phyloP scores from a whole-genome alignment of 495 filamentous ascomycete species.

The Cladorrhinum samala region DNA sequence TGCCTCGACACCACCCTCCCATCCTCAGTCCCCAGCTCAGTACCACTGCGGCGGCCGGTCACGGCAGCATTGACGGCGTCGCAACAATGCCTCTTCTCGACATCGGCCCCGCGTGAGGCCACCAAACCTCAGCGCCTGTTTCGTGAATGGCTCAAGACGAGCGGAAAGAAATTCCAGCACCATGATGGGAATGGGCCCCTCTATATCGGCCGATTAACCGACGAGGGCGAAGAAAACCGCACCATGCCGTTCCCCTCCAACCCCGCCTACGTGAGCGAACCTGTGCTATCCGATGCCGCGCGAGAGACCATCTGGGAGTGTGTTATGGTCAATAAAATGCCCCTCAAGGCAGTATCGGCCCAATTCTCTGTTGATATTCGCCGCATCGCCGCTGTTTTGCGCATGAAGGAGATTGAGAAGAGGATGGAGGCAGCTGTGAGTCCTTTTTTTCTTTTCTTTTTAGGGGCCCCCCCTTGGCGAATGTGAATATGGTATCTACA shows the following conservation, averaged over 20 bases:
- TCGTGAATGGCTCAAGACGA: conserved; percentile 11
- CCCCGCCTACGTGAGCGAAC: conserved; percentile 58
- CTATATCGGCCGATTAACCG: too few species aligned
- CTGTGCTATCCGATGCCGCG: conserved; percentile 69
- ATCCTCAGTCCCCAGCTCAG: not conserved
- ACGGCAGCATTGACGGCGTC: not conserved
- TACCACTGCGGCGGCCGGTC: conserved; percentile 4
- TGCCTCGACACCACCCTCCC: conserved; percentile 12
- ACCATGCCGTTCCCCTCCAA: conserved; percentile 70
- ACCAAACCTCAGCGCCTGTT: conserved; percentile 16
- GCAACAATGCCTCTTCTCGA: conserved; percentile 16
- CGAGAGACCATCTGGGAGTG: conserved; percentile 67
- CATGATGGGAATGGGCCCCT: conserved; percentile 3
- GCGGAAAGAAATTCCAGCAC: conserved; percentile 3
- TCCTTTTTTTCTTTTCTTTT: conserved; percentile 21
- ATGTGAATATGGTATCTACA: conserved; percentile 14
- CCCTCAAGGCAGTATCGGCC: conserved; percentile 72
- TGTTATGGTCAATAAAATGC: conserved; percentile 57
- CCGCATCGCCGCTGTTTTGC: conserved; percentile 80
- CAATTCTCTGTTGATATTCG: conserved; percentile 74
- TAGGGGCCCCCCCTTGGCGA: not conserved
- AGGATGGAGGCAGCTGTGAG: conserved; percentile 64
- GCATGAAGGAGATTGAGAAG: conserved; percentile 83
- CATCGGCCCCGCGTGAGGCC: conserved; percentile 14
- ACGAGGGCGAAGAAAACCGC: too few species aligned